Evolutionary conservation across 2,329 filamentous ascomycete genomes (phyloP).

Genomic region (Colletotrichum tamarilloi): DNA sequence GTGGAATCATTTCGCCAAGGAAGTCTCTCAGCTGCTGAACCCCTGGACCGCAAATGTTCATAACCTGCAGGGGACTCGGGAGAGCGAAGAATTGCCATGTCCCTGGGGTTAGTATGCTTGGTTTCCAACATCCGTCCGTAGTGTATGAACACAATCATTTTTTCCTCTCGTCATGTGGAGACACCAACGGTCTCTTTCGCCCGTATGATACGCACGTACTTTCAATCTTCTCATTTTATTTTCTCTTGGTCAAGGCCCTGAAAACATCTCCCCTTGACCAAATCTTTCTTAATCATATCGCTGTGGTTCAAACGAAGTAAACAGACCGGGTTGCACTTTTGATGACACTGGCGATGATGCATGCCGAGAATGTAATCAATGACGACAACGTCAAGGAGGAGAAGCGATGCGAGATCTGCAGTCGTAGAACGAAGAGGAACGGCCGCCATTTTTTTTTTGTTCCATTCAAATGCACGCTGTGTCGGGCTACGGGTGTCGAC

Average conservation of each 20-base stretch:
- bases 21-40: background rate
- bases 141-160: background rate
- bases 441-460: slow-evolving; percentile 9
- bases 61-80: background rate
- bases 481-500: background rate
- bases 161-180: background rate
- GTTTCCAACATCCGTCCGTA: background rate
- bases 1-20: slow-evolving; percentile 25
- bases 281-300: background rate
- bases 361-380: background rate
- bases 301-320: background rate
- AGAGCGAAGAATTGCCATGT: background rate
- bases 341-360: background rate
- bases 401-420: background rate
- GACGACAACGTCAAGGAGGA: background rate
- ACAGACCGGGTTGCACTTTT: background rate
- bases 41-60: background rate
- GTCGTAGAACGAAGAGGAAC: background rate
- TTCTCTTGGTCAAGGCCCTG: background rate
- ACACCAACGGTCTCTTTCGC: background rate
- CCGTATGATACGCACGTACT: slow-evolving; percentile 16
- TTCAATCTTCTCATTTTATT: background rate
- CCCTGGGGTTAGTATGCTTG: background rate
- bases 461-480: background rate
- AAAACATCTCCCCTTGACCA: background rate